A percentile compares a stretch with the other conserved stretches of the same genome.
Evolutionary conservation across 1,284 basidiomycete genomes (phyloP).

Genomic region (Pyrrhoderma noxium): DNA sequence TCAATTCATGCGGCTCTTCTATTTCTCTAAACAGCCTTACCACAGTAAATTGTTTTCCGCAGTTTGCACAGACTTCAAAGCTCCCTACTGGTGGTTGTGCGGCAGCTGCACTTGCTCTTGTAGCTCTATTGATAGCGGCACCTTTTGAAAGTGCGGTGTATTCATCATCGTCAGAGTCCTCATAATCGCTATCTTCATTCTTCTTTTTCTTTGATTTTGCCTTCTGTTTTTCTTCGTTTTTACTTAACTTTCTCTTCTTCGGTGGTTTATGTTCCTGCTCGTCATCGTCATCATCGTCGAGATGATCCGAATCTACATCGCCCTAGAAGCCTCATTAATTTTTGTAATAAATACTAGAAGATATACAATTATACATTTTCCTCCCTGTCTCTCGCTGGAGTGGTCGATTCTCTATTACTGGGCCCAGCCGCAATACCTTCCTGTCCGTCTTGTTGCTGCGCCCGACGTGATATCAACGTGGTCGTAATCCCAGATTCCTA

Average conservation of each 20-base stretch:
- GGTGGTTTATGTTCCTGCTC: slow-evolving; percentile 28
- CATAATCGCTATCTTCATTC: slow-evolving; percentile 39
- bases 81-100: slow-evolving; percentile 69
- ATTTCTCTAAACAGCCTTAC: slow-evolving; percentile 40
- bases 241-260: slow-evolving; percentile 37
- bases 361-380: background rate
- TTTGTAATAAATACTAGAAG: background rate
- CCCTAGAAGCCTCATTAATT: slow-evolving; percentile 36
- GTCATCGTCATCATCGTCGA: slow-evolving; percentile 51
- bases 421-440: slow-evolving; percentile 37
- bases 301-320: slow-evolving; percentile 61
- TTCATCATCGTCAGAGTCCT: slow-evolving; percentile 39
- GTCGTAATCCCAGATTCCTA: slow-evolving; percentile 78
- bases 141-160: slow-evolving; percentile 48
- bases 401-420: slow-evolving; percentile 28
- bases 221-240: slow-evolving; percentile 32
- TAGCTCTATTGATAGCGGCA: slow-evolving; percentile 29
- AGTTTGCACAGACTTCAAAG: slow-evolving; percentile 78
- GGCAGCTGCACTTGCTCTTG: slow-evolving; percentile 28
- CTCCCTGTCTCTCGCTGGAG: background rate
- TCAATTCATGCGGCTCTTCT: background rate
- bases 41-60: slow-evolving; percentile 82
- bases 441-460: slow-evolving; percentile 23
- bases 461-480: slow-evolving; percentile 36
- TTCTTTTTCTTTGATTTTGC: slow-evolving; percentile 35